phyloP scores from a whole-genome alignment of 2,329 filamentous ascomycete genomes.

The Trichophyton rubrum region DNA sequence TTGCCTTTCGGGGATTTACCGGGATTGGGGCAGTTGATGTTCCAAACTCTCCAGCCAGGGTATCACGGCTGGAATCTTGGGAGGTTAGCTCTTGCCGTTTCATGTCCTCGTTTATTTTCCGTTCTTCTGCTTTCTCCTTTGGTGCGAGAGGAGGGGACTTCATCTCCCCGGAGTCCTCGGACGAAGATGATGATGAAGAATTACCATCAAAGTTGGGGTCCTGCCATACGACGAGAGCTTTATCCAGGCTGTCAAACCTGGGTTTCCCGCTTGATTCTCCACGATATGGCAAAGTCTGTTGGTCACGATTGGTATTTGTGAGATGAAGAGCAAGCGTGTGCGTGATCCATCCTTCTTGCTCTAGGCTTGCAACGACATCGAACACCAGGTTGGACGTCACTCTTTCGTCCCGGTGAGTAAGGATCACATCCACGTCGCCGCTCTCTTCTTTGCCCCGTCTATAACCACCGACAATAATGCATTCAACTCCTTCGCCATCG shows the following conservation, averaged over 20 bases:
- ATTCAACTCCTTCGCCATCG: constrained; percentile 38
- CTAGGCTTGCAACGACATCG: constrained; percentile 58
- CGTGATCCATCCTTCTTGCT: constrained; percentile 58
- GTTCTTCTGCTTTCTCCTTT: not conserved
- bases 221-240: constrained; percentile 88
- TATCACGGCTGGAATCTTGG: not conserved
- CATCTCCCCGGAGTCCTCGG: not conserved
- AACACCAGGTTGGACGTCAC: constrained; percentile 59
- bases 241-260: constrained; percentile 81
- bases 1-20: constrained; percentile 24
- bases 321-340: constrained; percentile 64
- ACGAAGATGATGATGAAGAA: not conserved
- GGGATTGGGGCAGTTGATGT: not conserved
- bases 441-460: constrained; percentile 60
- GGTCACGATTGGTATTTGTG: constrained; percentile 59
- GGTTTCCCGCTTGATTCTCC: constrained; percentile 34
- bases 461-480: constrained; percentile 65
- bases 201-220: constrained; percentile 40
- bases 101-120: not conserved
- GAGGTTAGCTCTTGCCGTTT: not conserved
- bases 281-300: constrained; percentile 48
- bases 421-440: constrained; percentile 75
- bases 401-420: constrained; percentile 62
- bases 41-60: not conserved
- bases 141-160: not conserved